Base-by-base conservation (phyloP, 495 filamentous ascomycete species). In the Penicillium cinerascens region DNA sequence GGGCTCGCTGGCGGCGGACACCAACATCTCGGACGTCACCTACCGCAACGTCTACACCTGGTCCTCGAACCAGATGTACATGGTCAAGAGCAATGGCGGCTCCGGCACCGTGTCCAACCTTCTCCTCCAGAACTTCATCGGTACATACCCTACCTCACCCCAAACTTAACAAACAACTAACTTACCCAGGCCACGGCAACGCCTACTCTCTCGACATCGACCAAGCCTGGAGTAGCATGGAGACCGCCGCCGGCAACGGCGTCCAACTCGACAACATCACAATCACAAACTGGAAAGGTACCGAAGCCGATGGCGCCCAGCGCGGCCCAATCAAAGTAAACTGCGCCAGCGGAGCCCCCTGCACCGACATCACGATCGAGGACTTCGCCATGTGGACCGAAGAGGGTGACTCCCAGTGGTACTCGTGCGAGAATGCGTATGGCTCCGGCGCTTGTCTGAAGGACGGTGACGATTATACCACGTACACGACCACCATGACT, bases 381-480 rank as follows among this genome's bases (percentile, higher is more conserved):
- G 74, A 83, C 53, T 79, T 83, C 43, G 59, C 67, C n/a, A 81
- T 86, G 73, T 84, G 81, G 82, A 84, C 82, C 8, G 77, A 82
- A 44, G 56, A 63, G 5, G 78, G 78, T 10, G 58, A 61, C 17
- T 63, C 50, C 15, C 70, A 81, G 45, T 65, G 60, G 41, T 76
- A 81, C 54, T 51, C 55, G 16, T 82, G 78, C 60, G 67, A 74
- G 43, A 80, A 68, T 44, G 77, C 75, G 21, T 82, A 78, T 39
- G 78, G 77, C 15, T 64, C 63, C 1, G 78, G 79, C 3, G 75
- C 69, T 39, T 81, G 79, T 51, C 60, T 80, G 7, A 44, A 68
- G 43, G 46, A 52, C 16, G 68, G 64, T 6, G 52, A 61, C 15
- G 59, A 57, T 21, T 33, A 56, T 17, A 46, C 52, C 22, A 46